These are phyloP conservation scores for Termitomyces sp. DNA, from an alignment of 768 basidiomycete genomes.

Conservation along the genomic window DNA sequence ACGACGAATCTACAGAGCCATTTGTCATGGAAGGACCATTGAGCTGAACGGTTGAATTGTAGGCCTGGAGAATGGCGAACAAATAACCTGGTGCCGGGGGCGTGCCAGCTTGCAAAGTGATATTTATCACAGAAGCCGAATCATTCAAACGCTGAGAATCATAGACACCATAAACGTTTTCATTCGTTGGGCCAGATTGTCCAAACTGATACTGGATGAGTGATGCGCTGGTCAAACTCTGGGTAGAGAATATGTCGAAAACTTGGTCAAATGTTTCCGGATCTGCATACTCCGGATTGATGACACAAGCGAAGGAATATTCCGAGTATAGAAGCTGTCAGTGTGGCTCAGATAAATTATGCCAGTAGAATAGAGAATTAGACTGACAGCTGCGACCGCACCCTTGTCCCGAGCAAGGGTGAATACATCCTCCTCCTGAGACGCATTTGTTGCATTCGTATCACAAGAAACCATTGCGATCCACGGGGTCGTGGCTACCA, in stretches of 20 bases:
- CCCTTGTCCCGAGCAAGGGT: conserved; percentile 75
- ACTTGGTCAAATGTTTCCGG: conserved; percentile 61
- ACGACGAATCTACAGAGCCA: conserved; percentile 16
- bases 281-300: conserved; percentile 68
- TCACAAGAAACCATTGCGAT: conserved; percentile 88
- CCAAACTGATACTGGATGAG: conserved; percentile 55
- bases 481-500: conserved; percentile 74
- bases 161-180: conserved; percentile 47
- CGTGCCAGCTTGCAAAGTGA: conserved; percentile 32
- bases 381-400: conserved; percentile 70
- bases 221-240: conserved; percentile 51
- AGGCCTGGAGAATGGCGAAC: conserved; percentile 62
- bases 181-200: conserved; percentile 49
- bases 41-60: conserved; percentile 46
- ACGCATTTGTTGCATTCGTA: conserved; percentile 61
- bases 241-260: conserved; percentile 76
- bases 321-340: conserved; percentile 72
- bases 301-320: conserved; percentile 64
- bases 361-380: background rate
- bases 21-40: conserved; percentile 18
- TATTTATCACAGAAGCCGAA: conserved; percentile 35
- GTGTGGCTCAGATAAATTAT: background rate
- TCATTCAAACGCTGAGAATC: conserved; percentile 62
- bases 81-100: conserved; percentile 55
- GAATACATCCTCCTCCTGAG: conserved; percentile 67